Percentiles rank a stretch among this genome's conserved stretches.
Conservation (phyloP, 371 early-diverging fungal genomes). For the Mortierella sp. region DNA sequence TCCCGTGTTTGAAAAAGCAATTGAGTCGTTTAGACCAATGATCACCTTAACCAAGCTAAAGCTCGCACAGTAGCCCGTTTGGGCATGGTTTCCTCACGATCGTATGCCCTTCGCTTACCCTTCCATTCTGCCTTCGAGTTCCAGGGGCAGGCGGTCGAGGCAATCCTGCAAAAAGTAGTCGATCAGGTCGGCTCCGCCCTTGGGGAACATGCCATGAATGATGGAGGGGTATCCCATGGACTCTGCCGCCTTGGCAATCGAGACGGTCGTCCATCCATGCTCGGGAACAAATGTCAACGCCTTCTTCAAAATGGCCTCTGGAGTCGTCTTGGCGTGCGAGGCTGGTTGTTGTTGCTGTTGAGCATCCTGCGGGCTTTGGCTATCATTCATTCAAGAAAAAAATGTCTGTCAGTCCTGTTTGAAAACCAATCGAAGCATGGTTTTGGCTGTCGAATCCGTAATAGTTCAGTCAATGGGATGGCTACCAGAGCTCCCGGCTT, state of each 20-base stretch:
- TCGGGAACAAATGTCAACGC: conserved; percentile 77
- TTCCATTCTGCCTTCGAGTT: conserved; percentile 67
- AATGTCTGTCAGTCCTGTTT: too few relatives aligned
- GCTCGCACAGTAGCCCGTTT: too few relatives aligned
- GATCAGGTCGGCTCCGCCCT: conserved; percentile 81
- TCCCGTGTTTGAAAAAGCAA: too few relatives aligned
- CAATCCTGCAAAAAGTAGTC: conserved; percentile 81
- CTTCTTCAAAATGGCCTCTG: conserved; percentile 69
- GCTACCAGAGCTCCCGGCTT: too few relatives aligned
- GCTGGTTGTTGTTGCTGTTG: conserved; percentile 51
- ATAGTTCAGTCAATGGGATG: too few relatives aligned
- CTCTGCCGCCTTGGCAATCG: conserved; percentile 76
- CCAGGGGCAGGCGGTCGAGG: conserved; percentile 67
- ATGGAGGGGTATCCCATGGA: conserved; percentile 80
- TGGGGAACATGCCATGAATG: conserved; percentile 78
- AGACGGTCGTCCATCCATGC: conserved; percentile 82
- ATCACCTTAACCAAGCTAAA: too few relatives aligned
- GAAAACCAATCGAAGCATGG: not conserved
- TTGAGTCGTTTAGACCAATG: too few relatives aligned
- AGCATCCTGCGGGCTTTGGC: conserved; percentile 14
- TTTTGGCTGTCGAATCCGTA: not conserved
- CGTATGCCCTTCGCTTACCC: conserved; percentile 59
- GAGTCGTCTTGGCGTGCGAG: conserved; percentile 58
- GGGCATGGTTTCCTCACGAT: too few relatives aligned
- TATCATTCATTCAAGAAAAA: too few relatives aligned